Evolutionary conservation across 352 stramenopile genomes (phyloP).

Genomic region (Peronosclerospora sorghi): DNA sequence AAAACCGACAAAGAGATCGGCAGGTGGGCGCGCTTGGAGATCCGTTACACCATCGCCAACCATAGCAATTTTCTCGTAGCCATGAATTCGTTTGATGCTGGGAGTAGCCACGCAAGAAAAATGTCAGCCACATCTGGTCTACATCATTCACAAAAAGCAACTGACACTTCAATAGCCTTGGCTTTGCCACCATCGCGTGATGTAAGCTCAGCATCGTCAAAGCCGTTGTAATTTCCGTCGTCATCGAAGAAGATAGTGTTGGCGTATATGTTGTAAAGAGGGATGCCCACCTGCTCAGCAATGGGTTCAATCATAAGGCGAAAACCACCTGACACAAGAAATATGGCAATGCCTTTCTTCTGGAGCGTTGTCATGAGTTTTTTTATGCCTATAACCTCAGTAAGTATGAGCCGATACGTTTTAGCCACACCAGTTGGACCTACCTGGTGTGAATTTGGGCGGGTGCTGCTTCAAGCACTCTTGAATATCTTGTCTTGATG

Average conservation of each 20-base stretch:
- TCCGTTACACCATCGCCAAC: slow-evolving; percentile 98
- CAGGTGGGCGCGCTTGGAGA: slow-evolving; percentile 94
- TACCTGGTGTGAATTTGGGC: slow-evolving; percentile 80
- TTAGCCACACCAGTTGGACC: background rate
- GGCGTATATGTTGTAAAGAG: slow-evolving; percentile 91
- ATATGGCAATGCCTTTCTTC: slow-evolving; percentile 87
- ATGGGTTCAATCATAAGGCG: slow-evolving; percentile 98
- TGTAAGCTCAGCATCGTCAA: slow-evolving; percentile 92
- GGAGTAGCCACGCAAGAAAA: background rate
- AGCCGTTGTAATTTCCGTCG: slow-evolving; percentile 85
- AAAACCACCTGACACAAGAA: slow-evolving; percentile 98
- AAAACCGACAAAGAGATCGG: slow-evolving; percentile 96
- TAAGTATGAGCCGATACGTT: background rate
- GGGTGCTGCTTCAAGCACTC: slow-evolving; percentile 87
- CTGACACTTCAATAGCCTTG: slow-evolving; percentile 60
- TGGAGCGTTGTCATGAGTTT: slow-evolving; percentile 87
- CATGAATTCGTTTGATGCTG: slow-evolving; percentile 85
- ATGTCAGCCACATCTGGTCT: slow-evolving; percentile 7
- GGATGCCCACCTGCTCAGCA: slow-evolving; percentile 74
- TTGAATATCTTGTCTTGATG: slow-evolving; percentile 82
- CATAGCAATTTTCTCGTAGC: slow-evolving; percentile 95
- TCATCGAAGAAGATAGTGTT: slow-evolving; percentile 95
- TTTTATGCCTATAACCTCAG: slow-evolving; percentile 46
- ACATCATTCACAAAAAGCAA: no score
- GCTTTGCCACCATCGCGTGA: slow-evolving; percentile 76